These are phyloP conservation scores for Mycena chlorophos DNA, from an alignment of 768 basidiomycete genomes.

Conservation along the genomic window DNA sequence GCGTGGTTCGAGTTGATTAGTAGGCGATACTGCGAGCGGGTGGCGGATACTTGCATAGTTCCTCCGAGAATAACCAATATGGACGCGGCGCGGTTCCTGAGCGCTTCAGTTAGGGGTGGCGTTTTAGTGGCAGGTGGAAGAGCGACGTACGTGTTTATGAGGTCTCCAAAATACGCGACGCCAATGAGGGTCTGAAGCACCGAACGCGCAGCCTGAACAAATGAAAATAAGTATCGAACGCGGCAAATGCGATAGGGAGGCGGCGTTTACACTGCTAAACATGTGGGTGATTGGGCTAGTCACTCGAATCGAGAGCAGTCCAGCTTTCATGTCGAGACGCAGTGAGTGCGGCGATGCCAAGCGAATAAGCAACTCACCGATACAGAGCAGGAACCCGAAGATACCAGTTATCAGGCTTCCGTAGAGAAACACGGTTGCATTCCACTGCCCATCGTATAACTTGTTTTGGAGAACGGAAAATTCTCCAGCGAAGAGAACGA, in stretches of 20 bases:
- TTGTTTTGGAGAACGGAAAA: conserved; percentile 40
- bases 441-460: conserved; percentile 43
- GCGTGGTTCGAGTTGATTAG: not conserved
- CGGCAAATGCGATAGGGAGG: conserved; percentile 5
- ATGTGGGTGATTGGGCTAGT: conserved; percentile 85
- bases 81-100: conserved; percentile 61
- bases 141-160: conserved; percentile 64
- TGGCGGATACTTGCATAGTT: conserved; percentile 52
- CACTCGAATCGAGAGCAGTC: conserved; percentile 77
- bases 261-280: conserved; percentile 69
- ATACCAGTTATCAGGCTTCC: conserved; percentile 69
- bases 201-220: conserved; percentile 67
- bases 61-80: conserved; percentile 69
- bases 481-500: conserved; percentile 61
- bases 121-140: not conserved
- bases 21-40: not conserved
- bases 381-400: conserved; percentile 80
- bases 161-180: conserved; percentile 73
- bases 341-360: not conserved
- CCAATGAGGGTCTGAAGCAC: conserved; percentile 83
- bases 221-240: conserved; percentile 15
- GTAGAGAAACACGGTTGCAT: conserved; percentile 56
- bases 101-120: conserved; percentile 9
- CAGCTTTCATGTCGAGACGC: conserved; percentile 36
- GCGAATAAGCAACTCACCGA: conserved; percentile 35